Evolutionary conservation across 2,329 filamentous ascomycete genomes (phyloP), one percentile per base, ranked within the genome.

Genomic region (Exophiala phaeomuriformis): DNA sequence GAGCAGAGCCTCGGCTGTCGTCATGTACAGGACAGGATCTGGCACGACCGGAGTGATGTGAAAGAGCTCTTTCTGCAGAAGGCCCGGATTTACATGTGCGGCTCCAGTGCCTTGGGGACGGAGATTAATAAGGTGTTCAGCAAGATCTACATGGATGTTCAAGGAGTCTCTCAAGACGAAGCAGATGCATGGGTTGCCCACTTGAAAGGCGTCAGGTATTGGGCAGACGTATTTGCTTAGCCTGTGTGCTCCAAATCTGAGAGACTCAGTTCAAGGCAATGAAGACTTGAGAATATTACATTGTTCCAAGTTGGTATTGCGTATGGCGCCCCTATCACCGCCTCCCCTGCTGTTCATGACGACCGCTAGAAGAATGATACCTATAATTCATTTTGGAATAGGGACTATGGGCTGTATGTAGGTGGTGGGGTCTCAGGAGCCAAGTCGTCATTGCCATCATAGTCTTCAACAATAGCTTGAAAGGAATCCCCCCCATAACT

Each of bases 71-170:
- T 76, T 53, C 67, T 72, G 0, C 58, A 66, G 3, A 77, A 75
- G 0, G 77, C 82, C 0, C 77, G 78, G 62, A 68, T 85, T 0
- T 88, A 80, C 62, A 77, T 86, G 1, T 88, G 85, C 64, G 85
- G 85, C 10, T 33, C 31, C 10, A 33, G 44, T 29, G 44, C 50
- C 31, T 9, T 56, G 12, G 49, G 49, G 2, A 40, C 27, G 10
- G 53, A 49, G 31, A 36, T 53, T 29, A 43, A 48, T 45, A 43
- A 53, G 19, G 40, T 49, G 31, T 42, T 53, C 7, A 36, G 19
- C 27, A 32, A 53, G 44, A 53, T 53, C 36, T 48, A 43, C 36
- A 35, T 47, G 9, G 51, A 53, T 6, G 33, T 10, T 7, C 31
- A 29, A 29, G 48, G 48, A 29, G 48, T 44, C 29, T 51, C 48